Conservation (phyloP, 176 grass and related monocot species). For the maize (Zea mays) region DNA sequence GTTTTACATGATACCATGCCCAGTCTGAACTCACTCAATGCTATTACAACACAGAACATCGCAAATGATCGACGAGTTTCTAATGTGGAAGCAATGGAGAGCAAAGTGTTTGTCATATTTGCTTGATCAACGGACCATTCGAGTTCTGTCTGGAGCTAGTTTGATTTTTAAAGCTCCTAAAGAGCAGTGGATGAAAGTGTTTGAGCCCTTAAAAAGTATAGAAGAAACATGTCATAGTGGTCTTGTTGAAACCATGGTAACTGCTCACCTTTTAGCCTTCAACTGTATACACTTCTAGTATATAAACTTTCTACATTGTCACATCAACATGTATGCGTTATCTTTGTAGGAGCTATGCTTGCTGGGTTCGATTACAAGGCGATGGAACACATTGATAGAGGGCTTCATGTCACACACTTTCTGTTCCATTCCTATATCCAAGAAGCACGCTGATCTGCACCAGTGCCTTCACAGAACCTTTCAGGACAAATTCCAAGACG, state of each 20-base stretch:
- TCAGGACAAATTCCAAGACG: conserved; percentile 31
- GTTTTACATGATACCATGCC: conserved; percentile 14
- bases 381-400: conserved; percentile 68
- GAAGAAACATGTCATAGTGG: conserved; percentile 33
- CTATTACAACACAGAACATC: conserved; percentile 35
- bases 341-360: conserved; percentile 76
- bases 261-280: neutral
- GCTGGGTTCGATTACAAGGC: conserved; percentile 56
- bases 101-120: conserved; percentile 63
- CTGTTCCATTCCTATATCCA: conserved; percentile 69
- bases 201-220: conserved; percentile 53
- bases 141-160: conserved; percentile 63
- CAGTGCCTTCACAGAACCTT: conserved; percentile 48
- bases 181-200: conserved; percentile 68
- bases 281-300: neutral
- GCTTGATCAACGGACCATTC: conserved; percentile 59
- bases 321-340: conserved; percentile 9
- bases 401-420: conserved; percentile 49
- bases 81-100: conserved; percentile 74
- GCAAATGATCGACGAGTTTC: conserved; percentile 37
- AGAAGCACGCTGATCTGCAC: conserved; percentile 65
- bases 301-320: neutral
- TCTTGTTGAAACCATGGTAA: conserved; percentile 65
- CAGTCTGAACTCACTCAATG: conserved; percentile 28
- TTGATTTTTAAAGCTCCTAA: conserved; percentile 77